These are phyloP conservation scores for Penicillium coprophilum DNA, from an alignment of 495 filamentous ascomycete genomes.

Conservation along the genomic window DNA sequence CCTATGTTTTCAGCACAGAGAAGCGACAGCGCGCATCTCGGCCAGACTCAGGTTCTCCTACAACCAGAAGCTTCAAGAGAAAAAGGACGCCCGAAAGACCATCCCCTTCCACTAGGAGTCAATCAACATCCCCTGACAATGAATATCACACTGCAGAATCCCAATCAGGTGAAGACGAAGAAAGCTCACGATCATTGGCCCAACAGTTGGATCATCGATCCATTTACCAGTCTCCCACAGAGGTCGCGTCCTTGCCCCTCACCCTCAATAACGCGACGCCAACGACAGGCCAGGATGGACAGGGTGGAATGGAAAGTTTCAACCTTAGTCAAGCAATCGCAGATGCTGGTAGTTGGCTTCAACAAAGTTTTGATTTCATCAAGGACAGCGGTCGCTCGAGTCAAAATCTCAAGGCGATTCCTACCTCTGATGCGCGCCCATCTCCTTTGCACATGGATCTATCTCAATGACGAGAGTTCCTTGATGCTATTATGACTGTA, in stretches of 20 bases:
- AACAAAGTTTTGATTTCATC: constrained; percentile 44
- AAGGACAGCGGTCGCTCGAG: constrained; percentile 25
- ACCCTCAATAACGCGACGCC: constrained; percentile 36
- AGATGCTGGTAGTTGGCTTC: constrained; percentile 47
- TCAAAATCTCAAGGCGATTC: constrained; percentile 15
- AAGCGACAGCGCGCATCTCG: constrained; percentile 31
- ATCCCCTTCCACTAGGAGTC: not conserved
- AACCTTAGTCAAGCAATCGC: constrained; percentile 46
- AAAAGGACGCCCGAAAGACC: constrained; percentile 8
- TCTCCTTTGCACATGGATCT: constrained; percentile 18
- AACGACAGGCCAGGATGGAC: constrained; percentile 40
- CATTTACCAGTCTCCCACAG: constrained; percentile 9
- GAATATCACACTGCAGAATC: constrained; percentile 13
- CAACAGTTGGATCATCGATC: not conserved
- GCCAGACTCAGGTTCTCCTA: constrained; percentile 14
- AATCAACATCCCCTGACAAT: constrained; percentile 1
- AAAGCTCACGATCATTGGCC: not conserved
- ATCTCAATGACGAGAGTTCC: not conserved
- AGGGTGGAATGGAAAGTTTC: constrained; percentile 37
- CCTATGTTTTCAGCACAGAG: constrained; percentile 47
- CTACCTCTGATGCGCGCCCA: not conserved
- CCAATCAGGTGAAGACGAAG: not conserved
- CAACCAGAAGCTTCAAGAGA: constrained; percentile 14
- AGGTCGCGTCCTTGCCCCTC: constrained; percentile 29
- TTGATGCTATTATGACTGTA: not conserved